Evolutionary conservation across 164 flowering plant genomes (phyloP), one percentile per base, ranked within the genome.

Genomic region (Vitis rupestris): DNA sequence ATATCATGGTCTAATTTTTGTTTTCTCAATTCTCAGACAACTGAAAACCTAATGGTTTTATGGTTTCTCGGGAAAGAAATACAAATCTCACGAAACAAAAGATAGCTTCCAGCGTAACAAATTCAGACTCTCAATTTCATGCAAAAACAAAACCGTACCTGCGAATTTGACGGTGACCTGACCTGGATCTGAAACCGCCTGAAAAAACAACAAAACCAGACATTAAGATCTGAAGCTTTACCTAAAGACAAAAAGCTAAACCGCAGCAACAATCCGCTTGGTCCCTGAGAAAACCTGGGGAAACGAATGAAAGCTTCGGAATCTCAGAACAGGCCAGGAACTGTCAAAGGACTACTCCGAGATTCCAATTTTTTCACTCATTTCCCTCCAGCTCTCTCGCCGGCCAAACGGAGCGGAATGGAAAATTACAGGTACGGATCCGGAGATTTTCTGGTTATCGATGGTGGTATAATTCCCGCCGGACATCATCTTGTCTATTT

Each of bases 391-490:
- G 27, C 27, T 23, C 27, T 23, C 44, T 6, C 44, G 44, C 44
- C 44, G 44, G 7, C 44, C 44, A 48, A 60, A 8, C 11, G 13
- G 54, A 49, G 48, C 48, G 48, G 23, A 29, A 56, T 12, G 31
- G 49, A 54, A 27, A 54, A 61, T 78, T 83, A 95, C 99, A 44
- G 99, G 91, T 8, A 93, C 99, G 64, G 97, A 90, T 93, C 98
- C 99, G 59, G 92, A 83, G 65, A 89, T 87, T 15, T 86, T 86
- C 71, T 95, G 97, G 71, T 79, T 83, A 72, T 89, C 99, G 60
- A 95, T 76, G 69, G 76, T 75, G 9, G 97, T 90, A 75, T 95
- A 95, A 3, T 82, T 84, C 56, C 86, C 83, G 66, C 91, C 83
- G 19, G 92, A 85, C 97, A 91, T 91, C 99, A 95, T 95, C 85